phyloP scores from a whole-genome alignment of 2,329 filamentous ascomycete genomes.

The Colletotrichum noveboracense region DNA sequence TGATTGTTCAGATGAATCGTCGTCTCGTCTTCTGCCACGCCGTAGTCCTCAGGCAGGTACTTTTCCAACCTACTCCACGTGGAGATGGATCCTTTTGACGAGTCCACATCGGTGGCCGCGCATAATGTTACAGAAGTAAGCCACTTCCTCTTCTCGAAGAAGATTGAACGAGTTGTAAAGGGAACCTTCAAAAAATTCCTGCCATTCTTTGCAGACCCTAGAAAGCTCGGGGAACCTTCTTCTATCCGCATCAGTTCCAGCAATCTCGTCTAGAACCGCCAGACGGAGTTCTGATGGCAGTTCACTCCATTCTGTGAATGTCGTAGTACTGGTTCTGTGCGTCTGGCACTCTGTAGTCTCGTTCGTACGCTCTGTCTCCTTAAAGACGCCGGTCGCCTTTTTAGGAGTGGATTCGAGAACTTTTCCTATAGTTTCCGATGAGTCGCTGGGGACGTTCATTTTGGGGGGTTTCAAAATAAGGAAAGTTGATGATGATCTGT shows the following conservation, averaged over 20 bases:
- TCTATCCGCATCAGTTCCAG: background rate
- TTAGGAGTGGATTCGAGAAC: background rate
- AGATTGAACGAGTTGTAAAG: background rate
- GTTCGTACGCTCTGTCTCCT: accelerated
- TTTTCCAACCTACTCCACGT: background rate
- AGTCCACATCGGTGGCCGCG: background rate
- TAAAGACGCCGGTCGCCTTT: accelerated
- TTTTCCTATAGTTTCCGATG: background rate
- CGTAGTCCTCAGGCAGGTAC: background rate
- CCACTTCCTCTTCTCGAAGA: background rate
- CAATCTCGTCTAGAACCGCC: background rate
- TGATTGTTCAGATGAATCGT: background rate
- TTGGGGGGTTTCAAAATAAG: background rate
- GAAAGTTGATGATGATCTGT: background rate
- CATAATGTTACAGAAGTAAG: background rate
- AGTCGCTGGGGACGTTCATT: background rate
- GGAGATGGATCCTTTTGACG: background rate
- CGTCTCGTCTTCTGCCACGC: background rate
- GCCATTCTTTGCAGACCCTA: background rate
- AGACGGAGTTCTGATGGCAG: background rate
- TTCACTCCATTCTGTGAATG: background rate
- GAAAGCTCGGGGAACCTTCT: background rate
- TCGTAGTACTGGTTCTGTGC: background rate
- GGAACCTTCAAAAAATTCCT: background rate
- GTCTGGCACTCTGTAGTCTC: background rate